phyloP scores from a whole-genome alignment of 306 rosid species.

The Prosopis cineraria region DNA sequence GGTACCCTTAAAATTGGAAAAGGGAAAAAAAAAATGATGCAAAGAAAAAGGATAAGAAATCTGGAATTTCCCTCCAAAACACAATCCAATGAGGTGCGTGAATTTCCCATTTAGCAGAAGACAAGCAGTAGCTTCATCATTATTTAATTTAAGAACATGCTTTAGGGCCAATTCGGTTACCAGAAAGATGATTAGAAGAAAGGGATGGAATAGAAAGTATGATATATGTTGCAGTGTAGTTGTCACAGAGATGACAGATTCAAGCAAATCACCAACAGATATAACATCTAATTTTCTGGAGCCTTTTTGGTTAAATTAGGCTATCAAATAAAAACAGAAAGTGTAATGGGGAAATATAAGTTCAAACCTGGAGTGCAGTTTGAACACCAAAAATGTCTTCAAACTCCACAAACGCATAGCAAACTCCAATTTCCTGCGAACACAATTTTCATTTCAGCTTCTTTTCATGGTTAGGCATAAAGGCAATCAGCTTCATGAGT shows the following conservation, averaged over 20 bases:
- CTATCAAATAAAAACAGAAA: not conserved
- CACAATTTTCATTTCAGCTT: constrained; percentile 34
- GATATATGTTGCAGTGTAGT: not conserved
- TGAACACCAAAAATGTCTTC: constrained; percentile 86
- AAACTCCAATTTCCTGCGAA: constrained; percentile 91
- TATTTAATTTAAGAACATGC: not conserved
- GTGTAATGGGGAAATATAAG: not conserved
- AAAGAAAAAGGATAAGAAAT: not conserved
- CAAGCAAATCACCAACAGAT: constrained; percentile 22
- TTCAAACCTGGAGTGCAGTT: constrained; percentile 80
- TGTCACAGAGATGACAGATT: constrained; percentile 3
- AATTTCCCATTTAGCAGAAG: not conserved
- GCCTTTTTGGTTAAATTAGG: not conserved
- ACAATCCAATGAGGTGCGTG: not conserved
- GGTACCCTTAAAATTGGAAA: not conserved
- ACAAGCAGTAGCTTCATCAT: not conserved
- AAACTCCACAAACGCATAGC: constrained; percentile 95
- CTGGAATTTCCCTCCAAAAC: not conserved
- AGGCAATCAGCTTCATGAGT: not conserved
- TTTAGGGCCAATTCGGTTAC: not conserved
- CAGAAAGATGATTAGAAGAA: not conserved
- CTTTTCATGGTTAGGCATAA: not conserved
- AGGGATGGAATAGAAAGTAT: not conserved
- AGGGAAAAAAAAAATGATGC: not conserved
- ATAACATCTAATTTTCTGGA: not conserved